Conservation (phyloP, 129 eudicot species). For the Helichrysum umbraculigerum region DNA sequence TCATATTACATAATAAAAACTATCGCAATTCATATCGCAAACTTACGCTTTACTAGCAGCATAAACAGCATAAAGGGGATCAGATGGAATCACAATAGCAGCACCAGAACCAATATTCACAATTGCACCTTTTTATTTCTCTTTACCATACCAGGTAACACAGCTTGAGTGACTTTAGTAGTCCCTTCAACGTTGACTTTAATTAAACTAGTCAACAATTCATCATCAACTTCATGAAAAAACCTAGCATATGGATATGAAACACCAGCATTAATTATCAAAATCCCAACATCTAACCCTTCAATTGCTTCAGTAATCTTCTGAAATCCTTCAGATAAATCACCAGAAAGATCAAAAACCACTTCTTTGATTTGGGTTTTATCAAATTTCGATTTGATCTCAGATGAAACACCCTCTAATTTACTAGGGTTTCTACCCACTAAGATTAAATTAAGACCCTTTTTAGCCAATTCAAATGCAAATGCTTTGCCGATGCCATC, state of each 20-base stretch:
- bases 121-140: conserved; percentile 91
- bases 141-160: conserved; percentile 78
- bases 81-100: conserved; percentile 80
- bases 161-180: conserved; percentile 74
- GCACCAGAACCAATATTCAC: conserved; percentile 97
- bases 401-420: conserved; percentile 52
- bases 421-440: conserved; percentile 88
- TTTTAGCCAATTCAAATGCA: conserved; percentile 79
- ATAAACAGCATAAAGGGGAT: conserved; percentile 94
- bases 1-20: not conserved
- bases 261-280: conserved; percentile 87
- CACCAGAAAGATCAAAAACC: conserved; percentile 81
- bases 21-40: not conserved
- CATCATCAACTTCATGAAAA: conserved; percentile 91
- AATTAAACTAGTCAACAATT: conserved; percentile 69
- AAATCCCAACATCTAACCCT: conserved; percentile 81
- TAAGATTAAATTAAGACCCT: conserved; percentile 68
- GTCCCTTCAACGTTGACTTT: conserved; percentile 89
- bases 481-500: conserved; percentile 96
- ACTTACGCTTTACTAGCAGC: conserved; percentile 96
- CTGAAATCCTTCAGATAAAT: conserved; percentile 63
- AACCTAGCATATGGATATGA: conserved; percentile 91
- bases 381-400: conserved; percentile 51
- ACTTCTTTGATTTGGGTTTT: conserved; percentile 59
- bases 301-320: conserved; percentile 62